Percentiles rank a stretch among this genome's conserved stretches.
Conservation (phyloP, 2,329 filamentous ascomycete species). For the Penicillium freii region DNA sequence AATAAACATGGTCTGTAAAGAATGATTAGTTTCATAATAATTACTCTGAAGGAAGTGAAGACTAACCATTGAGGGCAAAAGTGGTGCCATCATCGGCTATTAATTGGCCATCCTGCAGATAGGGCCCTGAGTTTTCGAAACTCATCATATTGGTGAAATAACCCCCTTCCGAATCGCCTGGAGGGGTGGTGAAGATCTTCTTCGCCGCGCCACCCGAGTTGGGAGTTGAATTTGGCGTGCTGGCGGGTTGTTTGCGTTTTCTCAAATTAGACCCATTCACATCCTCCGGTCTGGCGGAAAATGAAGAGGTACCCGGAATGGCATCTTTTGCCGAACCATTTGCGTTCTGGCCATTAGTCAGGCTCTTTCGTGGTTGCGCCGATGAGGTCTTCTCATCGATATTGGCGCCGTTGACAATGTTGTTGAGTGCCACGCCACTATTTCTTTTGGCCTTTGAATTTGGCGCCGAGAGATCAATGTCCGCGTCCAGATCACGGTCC, state of each 20-base stretch:
- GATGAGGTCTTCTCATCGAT: slow-evolving; percentile 41
- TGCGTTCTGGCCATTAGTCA: slow-evolving; percentile 36
- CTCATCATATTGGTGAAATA: slow-evolving; percentile 80
- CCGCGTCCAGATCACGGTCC: slow-evolving; percentile 83
- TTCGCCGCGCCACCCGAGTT: slow-evolving; percentile 33
- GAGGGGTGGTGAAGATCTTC: slow-evolving; percentile 37
- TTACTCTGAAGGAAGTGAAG: slow-evolving; percentile 15
- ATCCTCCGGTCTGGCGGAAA: slow-evolving; percentile 51
- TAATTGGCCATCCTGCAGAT: slow-evolving; percentile 72
- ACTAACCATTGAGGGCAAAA: slow-evolving; percentile 79
- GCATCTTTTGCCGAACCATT: slow-evolving; percentile 42
- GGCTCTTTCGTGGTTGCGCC: slow-evolving; percentile 42
- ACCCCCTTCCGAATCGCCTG: slow-evolving; percentile 32
- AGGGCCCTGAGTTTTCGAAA: slow-evolving; percentile 70
- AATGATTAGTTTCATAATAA: slow-evolving; percentile 10
- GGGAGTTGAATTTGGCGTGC: slow-evolving; percentile 36
- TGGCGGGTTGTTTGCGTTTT: slow-evolving; percentile 76
- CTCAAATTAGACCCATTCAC: slow-evolving; percentile 57
- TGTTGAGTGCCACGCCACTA: slow-evolving; percentile 26
- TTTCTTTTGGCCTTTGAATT: slow-evolving; percentile 35
- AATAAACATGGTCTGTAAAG: slow-evolving; percentile 78
- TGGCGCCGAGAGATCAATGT: slow-evolving; percentile 69
- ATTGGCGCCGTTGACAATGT: slow-evolving; percentile 34
- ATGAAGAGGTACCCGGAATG: slow-evolving; percentile 59
- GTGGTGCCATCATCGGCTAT: slow-evolving; percentile 87